Base-by-base conservation (phyloP, 2,329 filamentous ascomycete species). In the Amauroascus verrucosus region DNA sequence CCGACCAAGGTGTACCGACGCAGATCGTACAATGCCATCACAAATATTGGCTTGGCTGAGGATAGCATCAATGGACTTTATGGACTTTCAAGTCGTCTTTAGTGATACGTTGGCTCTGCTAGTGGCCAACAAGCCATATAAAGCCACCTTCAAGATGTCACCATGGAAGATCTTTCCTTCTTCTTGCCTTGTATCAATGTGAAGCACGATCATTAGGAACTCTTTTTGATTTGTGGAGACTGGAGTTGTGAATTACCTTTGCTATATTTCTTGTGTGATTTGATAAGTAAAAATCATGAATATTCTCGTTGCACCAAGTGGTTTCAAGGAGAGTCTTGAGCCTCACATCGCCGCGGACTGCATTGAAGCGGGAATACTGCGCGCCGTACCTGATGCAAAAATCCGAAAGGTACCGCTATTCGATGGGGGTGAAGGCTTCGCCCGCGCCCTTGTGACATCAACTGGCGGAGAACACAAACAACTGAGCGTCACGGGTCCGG, bases 391-490 rank as follows among this genome's bases (percentile, higher is more conserved):
- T n/a, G 63, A 67, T 37, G 71, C 73, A 14, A 59, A 64, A 1
- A 61, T 77, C 37, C 70, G 64, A 48, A 78, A 77, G 59, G 70
- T 75, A 2, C 76, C 76, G 9, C 64, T 79, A 7, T 72, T 77
- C 2, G 77, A 79, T 58, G 77, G 76, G 2, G 76, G 76, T 51
- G 76, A 79, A 55, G 75, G 76, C 2, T 78, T 78, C 58, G 73
- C 72, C 16, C 64, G 66, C 6, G 74, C 74, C 16, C 62, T 79
- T 13, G 70, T 77, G 11, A 64, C 66, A 35, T 67, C 70, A 3
- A 74, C 74, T 0, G 62, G 63, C 2, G 76, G 76, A 3, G 56
- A 63, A 8, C 60, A 77, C 22, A 62, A 67, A 16, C 56, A 64
- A 0, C 43, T 70, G 32, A 59, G 60, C 6, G 71, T 78, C 20